Base-by-base conservation (phyloP, 2,329 filamentous ascomycete species). In the Bipolaris victoriae region DNA sequence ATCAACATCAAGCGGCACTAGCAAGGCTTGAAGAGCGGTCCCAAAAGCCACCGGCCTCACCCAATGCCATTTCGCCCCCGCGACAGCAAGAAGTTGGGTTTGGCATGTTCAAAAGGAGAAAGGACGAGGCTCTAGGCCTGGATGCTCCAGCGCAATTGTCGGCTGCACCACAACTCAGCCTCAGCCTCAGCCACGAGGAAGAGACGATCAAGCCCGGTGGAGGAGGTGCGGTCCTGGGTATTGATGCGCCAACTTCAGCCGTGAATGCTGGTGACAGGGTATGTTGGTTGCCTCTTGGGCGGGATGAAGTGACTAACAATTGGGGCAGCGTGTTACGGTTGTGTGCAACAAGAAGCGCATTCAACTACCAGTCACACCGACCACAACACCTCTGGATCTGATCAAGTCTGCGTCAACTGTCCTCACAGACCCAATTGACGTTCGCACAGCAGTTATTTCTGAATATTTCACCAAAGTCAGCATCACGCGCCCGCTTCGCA, bases 191-290 rank as follows among this genome's bases (percentile, higher is more conserved):
- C 24, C 64, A 62, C 5, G 67, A 71, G 36, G 53, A 67, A 47
- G 68, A 73, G 13, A 73, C 70, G 1, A 81, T 80, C 56, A 73
- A 69, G 53, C 73, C 76, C n/a, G 79, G 79, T 16, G 80, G 80
- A 5, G 79, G 79, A 43, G 80, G 79, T 13, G 73, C 78, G 33
- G 77, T 84, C 2, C 81, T 85, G 22, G 83, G 83, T 49, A 88
- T 83, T 41, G 91, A 96, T 79, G 90, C 90, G 20, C 92, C 92
- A 1, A 81, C 88, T 9, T 92, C 91, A 52, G 91, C 91, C 13
- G 88, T 90, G 57, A 96, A 96, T 77, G 86, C 89, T 60, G 89
- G 88, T 44, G 90, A 93, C 70, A 83, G 92, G 66, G 88, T 90
- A 77, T 82, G 86, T 65, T 22, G 20, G 29, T 40, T 7, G n/a